phyloP scores from a whole-genome alignment of 164 flowering plant genomes.

The Litsea cubeba region DNA sequence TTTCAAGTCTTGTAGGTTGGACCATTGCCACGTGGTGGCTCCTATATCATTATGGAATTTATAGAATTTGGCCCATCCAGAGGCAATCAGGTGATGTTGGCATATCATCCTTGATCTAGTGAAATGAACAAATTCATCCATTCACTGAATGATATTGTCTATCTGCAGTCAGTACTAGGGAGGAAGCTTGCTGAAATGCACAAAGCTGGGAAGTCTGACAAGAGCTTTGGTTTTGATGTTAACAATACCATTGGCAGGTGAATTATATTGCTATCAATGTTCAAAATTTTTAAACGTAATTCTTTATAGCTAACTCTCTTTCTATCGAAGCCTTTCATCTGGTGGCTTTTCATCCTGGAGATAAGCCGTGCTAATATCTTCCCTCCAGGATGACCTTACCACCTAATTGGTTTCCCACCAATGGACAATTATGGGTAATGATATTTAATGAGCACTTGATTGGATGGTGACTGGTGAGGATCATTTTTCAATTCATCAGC shows the following conservation, averaged over 20 bases:
- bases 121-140: constrained; percentile 1
- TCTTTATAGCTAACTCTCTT: neutral
- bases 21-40: constrained; percentile 73
- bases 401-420: neutral
- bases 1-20: constrained; percentile 57
- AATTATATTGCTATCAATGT: neutral
- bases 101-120: neutral
- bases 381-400: neutral
- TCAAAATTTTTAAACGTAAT: too few species aligned
- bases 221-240: constrained; percentile 88
- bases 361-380: neutral
- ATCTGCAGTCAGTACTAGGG: constrained; percentile 64
- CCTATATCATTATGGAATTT: constrained; percentile 93
- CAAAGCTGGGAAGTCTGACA: constrained; percentile 70
- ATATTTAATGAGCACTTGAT: too few species aligned
- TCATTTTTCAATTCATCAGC: too few species aligned
- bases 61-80: constrained; percentile 83
- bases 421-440: neutral
- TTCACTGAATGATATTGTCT: constrained; percentile 5
- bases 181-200: constrained; percentile 97
- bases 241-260: constrained; percentile 96
- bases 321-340: neutral
- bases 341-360: neutral
- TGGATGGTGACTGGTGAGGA: too few species aligned
- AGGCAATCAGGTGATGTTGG: constrained; percentile 65